Percentiles rank a stretch among this genome's conserved stretches.
These are phyloP conservation scores for Coprinopsis sp. DNA, from an alignment of 768 basidiomycete species.

Conservation along the genomic window DNA sequence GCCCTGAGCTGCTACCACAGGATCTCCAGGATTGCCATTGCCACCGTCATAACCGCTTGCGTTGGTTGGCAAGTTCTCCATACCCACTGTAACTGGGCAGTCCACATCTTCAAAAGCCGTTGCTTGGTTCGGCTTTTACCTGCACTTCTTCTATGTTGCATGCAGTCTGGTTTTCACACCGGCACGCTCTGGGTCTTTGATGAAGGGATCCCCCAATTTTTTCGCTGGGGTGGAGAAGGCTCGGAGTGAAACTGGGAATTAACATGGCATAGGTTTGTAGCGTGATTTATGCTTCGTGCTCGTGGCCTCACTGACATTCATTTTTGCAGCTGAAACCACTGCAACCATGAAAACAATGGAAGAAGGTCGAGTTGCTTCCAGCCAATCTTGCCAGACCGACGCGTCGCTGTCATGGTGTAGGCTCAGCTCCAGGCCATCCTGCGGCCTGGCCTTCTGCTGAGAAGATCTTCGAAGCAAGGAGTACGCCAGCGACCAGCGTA, in stretches of 20 bases:
- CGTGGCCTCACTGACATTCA: no score
- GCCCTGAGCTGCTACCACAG: background rate
- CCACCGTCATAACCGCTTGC: background rate
- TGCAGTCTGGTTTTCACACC: background rate
- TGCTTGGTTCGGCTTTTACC: constrained; percentile 1
- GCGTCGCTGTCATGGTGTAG: no score
- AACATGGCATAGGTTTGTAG: background rate
- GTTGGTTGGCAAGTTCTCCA: background rate
- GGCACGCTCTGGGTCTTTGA: background rate
- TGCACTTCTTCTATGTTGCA: background rate
- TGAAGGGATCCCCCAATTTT: background rate
- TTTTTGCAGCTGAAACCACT: no score
- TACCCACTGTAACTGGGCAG: background rate
- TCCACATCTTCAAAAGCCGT: background rate
- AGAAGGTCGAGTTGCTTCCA: no score
- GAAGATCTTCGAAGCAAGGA: no score
- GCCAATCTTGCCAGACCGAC: no score
- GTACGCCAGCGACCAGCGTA: no score
- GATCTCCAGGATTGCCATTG: background rate
- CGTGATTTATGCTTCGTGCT: no score
- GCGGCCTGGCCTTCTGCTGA: no score
- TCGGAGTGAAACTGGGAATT: background rate
- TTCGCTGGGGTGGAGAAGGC: background rate
- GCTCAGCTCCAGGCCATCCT: no score
- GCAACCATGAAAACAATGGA: no score